These are phyloP conservation scores for Penicilliopsis zonata DNA, from an alignment of 495 filamentous ascomycete genomes.

Conservation along the genomic window DNA sequence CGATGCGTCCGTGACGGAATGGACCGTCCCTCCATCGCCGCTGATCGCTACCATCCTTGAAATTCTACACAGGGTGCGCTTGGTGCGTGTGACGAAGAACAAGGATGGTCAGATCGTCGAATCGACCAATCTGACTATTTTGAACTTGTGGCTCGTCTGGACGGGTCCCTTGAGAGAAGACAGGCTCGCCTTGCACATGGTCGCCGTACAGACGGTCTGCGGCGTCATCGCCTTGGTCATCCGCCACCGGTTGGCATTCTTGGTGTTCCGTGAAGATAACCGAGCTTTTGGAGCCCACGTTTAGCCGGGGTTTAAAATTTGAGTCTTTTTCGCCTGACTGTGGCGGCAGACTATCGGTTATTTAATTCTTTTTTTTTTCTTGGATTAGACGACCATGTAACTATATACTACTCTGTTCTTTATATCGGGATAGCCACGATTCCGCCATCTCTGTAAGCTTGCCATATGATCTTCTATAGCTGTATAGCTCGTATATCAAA, in stretches of 20 bases:
- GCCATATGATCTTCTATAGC: too few species aligned
- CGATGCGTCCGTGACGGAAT: slow-evolving; percentile 74
- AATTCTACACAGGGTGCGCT: slow-evolving; percentile 46
- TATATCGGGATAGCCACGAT: too few species aligned
- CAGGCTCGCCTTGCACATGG: slow-evolving; percentile 61
- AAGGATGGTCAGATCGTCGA: slow-evolving; percentile 59
- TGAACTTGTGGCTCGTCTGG: slow-evolving; percentile 96
- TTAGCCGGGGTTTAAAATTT: slow-evolving; percentile 23
- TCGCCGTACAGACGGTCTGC: slow-evolving; percentile 56
- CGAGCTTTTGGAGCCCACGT: slow-evolving; percentile 19
- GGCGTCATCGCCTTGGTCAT: slow-evolving; percentile 77
- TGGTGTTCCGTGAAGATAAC: slow-evolving; percentile 84
- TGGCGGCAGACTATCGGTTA: too few species aligned
- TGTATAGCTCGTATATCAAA: too few species aligned
- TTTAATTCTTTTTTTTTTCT: too few species aligned
- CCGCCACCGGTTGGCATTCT: slow-evolving; percentile 69
- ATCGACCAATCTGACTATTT: slow-evolving; percentile 79
- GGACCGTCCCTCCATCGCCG: slow-evolving; percentile 54
- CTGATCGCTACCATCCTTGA: slow-evolving; percentile 49
- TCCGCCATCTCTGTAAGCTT: too few species aligned
- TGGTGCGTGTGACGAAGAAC: slow-evolving; percentile 55
- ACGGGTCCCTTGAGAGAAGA: slow-evolving; percentile 87
- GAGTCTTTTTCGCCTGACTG: too few species aligned
- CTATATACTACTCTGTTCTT: too few species aligned
- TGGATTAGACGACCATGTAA: too few species aligned